Percentiles rank a stretch among this genome's conserved stretches.
Evolutionary conservation across 1,139 yeast genomes (phyloP).

Genomic region (Suhomyces bokatorum): DNA sequence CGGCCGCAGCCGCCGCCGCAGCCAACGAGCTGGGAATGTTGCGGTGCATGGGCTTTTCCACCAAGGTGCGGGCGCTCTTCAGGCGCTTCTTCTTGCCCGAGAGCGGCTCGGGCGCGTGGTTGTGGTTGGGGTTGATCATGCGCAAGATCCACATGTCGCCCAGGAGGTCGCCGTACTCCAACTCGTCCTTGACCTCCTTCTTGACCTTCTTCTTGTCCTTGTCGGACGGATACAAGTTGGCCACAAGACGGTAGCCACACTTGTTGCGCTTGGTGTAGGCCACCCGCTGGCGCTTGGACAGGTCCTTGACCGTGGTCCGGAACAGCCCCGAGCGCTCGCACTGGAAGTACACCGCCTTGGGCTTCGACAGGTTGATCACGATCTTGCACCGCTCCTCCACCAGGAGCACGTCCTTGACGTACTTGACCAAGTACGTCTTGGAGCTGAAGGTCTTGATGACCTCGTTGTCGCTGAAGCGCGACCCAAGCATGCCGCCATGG

Average conservation of each 20-base stretch:
- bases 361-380: constrained; percentile 51
- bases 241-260: constrained; percentile 51
- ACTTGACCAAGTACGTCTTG: constrained; percentile 45
- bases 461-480: constrained; percentile 45
- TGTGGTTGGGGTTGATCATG: constrained; percentile 51
- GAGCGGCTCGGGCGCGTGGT: constrained; percentile 49
- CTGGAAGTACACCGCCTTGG: constrained; percentile 53
- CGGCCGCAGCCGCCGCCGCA: constrained; percentile 17
- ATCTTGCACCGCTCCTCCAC: constrained; percentile 50
- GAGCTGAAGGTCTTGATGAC: constrained; percentile 47
- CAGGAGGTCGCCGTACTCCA: constrained; percentile 20
- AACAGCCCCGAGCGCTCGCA: constrained; percentile 51
- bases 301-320: constrained; percentile 52
- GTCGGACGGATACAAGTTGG: constrained; percentile 48
- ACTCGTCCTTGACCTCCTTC: constrained; percentile 29
- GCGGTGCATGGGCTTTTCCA: constrained; percentile 48
- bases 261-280: constrained; percentile 54
- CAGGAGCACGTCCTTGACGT: constrained; percentile 43
- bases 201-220: constrained; percentile 38
- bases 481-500: constrained; percentile 20
- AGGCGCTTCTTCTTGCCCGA: constrained; percentile 38
- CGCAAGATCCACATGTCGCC: constrained; percentile 50
- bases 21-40: constrained; percentile 11
- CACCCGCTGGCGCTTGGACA: constrained; percentile 48
- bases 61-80: constrained; percentile 44